Evolutionary conservation across 495 filamentous ascomycete genomes (phyloP).

Genomic region (Entonaema liquescens): DNA sequence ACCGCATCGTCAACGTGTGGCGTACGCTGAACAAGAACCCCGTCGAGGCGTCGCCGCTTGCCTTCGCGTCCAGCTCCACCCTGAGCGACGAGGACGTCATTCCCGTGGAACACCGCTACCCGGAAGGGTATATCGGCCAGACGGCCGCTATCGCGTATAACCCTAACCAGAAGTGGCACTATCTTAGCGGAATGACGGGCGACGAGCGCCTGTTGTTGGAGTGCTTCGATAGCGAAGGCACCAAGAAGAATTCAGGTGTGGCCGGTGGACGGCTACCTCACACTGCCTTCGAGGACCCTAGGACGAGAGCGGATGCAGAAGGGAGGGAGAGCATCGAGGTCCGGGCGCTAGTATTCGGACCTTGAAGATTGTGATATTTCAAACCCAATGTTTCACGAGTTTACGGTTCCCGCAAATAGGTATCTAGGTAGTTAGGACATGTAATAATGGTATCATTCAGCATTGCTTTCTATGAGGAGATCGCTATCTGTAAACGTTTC

Average conservation of each 20-base stretch:
- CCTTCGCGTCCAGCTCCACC: slow-evolving; percentile 69
- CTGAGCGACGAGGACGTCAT: slow-evolving; percentile 72
- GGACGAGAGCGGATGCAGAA: slow-evolving; percentile 66
- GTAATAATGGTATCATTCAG: background rate
- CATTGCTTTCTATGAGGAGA: background rate
- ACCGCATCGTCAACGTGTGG: slow-evolving; percentile 91
- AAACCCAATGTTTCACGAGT: background rate
- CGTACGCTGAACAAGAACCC: slow-evolving; percentile 74
- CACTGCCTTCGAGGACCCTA: slow-evolving; percentile 80
- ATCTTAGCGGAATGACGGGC: slow-evolving; percentile 78
- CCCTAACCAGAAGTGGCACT: slow-evolving; percentile 73
- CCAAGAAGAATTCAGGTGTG: slow-evolving; percentile 57
- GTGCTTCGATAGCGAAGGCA: slow-evolving; percentile 75
- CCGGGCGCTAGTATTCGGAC: slow-evolving; percentile 81
- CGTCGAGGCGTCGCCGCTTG: slow-evolving; percentile 74
- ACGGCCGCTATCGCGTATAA: slow-evolving; percentile 76
- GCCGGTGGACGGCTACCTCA: slow-evolving; percentile 77
- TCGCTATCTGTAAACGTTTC: background rate
- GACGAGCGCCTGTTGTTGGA: slow-evolving; percentile 81
- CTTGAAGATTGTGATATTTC: slow-evolving; percentile 44
- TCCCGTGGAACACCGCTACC: slow-evolving; percentile 78
- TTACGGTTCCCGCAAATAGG: background rate
- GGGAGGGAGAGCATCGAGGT: slow-evolving; percentile 87
- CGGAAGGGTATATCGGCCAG: slow-evolving; percentile 72
- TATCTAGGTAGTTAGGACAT: background rate